Conservation (phyloP, 108 stramenopile species). For the Stephanodiscus minutulus region DNA sequence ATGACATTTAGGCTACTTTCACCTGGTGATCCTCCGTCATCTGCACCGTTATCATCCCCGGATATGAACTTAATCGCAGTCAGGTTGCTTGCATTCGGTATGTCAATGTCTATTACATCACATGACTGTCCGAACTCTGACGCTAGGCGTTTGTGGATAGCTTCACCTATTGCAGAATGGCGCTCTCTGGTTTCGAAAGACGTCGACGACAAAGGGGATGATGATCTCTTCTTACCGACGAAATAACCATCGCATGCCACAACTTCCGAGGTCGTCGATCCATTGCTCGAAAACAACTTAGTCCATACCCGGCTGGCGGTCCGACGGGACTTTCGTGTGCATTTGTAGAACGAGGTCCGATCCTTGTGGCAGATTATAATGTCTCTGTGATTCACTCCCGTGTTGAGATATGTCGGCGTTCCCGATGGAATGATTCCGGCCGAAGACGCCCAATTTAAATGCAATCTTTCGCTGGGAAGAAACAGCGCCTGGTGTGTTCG, state of each 20-base stretch:
- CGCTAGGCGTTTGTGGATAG: background rate
- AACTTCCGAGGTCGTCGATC: background rate
- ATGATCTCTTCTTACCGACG: background rate
- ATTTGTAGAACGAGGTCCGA: slow-evolving; percentile 1
- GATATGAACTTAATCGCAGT: background rate
- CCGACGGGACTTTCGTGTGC: background rate
- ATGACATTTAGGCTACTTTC: background rate
- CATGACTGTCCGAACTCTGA: background rate
- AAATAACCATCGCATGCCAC: slow-evolving; percentile 5
- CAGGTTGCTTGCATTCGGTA: background rate
- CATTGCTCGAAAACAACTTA: background rate
- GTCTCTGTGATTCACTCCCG: background rate
- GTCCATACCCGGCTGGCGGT: background rate
- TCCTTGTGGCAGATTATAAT: slow-evolving; percentile 7
- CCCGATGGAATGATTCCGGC: background rate
- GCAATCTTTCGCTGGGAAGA: background rate
- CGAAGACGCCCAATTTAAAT: background rate
- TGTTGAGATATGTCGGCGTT: background rate
- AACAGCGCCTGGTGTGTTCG: background rate
- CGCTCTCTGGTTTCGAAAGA: background rate
- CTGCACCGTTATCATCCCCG: background rate
- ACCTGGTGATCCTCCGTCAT: background rate
- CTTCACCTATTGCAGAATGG: background rate
- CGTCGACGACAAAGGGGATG: background rate
- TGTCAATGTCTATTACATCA: background rate